Evolutionary conservation across 1,139 yeast genomes (phyloP).

Genomic region (Pichia sp.): DNA sequence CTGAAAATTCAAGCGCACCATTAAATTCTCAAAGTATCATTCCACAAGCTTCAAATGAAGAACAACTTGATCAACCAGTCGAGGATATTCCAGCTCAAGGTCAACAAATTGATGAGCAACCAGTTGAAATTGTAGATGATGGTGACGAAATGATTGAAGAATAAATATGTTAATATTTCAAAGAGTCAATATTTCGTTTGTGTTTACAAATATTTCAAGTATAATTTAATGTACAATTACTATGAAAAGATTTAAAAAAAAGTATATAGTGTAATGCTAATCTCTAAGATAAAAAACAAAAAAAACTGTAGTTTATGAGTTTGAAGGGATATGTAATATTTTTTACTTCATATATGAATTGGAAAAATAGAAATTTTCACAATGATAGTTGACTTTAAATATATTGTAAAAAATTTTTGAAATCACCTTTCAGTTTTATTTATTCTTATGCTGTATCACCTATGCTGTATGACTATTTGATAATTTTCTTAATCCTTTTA

Average conservation of each 20-base stretch:
- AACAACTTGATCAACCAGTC: neutral
- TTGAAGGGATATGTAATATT: neutral
- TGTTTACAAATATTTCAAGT: neutral
- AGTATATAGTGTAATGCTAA: neutral
- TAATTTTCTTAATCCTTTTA: conserved; percentile 8
- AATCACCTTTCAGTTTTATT: conserved; percentile 1
- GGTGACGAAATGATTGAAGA: conserved; percentile 26
- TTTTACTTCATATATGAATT: neutral
- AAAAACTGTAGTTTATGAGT: neutral
- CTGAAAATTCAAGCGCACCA: neutral
- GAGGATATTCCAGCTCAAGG: neutral
- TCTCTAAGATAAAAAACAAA: neutral
- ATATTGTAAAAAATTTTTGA: neutral
- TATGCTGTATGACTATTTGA: conserved; percentile 4
- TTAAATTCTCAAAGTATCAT: conserved; percentile 1
- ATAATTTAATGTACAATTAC: neutral
- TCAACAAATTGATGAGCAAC: neutral
- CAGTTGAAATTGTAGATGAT: conserved; percentile 13
- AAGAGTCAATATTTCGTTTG: neutral
- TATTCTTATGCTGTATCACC: neutral
- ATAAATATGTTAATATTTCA: neutral
- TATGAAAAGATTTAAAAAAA: neutral
- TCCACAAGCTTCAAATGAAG: neutral
- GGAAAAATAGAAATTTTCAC: neutral
- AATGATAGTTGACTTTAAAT: neutral